Evolutionary conservation across 148 eudicot species (phyloP), one percentile per base, ranked within the genome.

Genomic region (Fagopyrum homotropicum): DNA sequence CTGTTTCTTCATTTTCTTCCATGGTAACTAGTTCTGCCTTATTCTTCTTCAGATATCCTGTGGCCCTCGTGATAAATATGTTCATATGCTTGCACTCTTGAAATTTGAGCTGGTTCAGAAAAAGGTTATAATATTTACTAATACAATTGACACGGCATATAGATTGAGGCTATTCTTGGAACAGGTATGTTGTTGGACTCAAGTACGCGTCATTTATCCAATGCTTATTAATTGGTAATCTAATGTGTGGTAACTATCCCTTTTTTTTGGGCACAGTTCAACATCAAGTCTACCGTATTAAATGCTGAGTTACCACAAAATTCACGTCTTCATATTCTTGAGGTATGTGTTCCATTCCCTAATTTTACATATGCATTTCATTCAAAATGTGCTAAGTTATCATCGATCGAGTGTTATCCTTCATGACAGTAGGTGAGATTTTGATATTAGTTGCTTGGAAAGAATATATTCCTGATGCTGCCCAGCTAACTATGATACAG

Each of bases 251-350:
- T 63, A 59, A 63, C 69, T 63, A 11, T 66, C 75, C n/a, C n/a
- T 48, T 70, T 80, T 48, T 40, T 68, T 19, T 81, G 75, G 75
- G 2, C 40, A 81, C 94, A 96, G 99, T 96, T 96, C 81, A 86
- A 82, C 30, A 85, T 96, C 64, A 96, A 85, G 81, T 89, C 97
- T 64, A 94, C 98, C 72, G 93, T 96, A 69, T 75, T 96, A 54
- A 92, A 96, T 83, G 97, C 98, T 17, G 99, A 96, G 83, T 88
- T 96, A 80, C 98, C 98, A 4, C 94, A 88, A 85, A 96, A 92
- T 86, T 96, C 99, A 61, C 91, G 99, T 74, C 88, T 89, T 51
- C 99, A 96, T 82, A 90, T 92, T 74, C 89, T 96, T 60, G 98
- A 96, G 98, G 99, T 96, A 81, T 81, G 64, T 35, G 71, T 45